These are phyloP conservation scores for Cyclotella kingstonii DNA, from an alignment of 108 stramenopile genomes.

Conservation along the genomic window DNA sequence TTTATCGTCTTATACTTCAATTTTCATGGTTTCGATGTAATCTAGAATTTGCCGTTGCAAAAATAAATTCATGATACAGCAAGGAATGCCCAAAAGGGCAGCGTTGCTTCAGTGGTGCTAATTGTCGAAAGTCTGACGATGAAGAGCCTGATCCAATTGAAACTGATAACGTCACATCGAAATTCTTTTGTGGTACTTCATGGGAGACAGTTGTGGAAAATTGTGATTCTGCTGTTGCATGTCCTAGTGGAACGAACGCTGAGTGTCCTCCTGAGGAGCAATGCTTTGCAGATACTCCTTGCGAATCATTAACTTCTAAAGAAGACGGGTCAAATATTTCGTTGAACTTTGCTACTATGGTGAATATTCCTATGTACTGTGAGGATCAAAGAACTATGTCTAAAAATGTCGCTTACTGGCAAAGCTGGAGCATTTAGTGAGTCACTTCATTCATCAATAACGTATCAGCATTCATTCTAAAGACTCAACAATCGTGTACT, in stretches of 20 bases:
- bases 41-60: not conserved
- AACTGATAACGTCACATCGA: slow-evolving; percentile 23
- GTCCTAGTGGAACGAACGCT: slow-evolving; percentile 39
- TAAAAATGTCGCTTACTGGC: slow-evolving; percentile 47
- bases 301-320: slow-evolving; percentile 3
- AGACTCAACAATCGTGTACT: too few relatives aligned
- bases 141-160: not conserved
- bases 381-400: slow-evolving; percentile 24
- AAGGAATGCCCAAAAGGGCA: slow-evolving; percentile 33
- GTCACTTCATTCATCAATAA: not conserved
- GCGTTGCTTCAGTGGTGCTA: slow-evolving; percentile 38
- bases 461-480: too few relatives aligned
- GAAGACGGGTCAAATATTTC: slow-evolving; percentile 5
- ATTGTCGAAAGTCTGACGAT: slow-evolving; percentile 10
- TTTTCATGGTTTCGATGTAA: not conserved
- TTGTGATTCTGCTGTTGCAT: slow-evolving; percentile 36
- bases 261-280: slow-evolving; percentile 26
- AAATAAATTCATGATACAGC: slow-evolving; percentile 4
- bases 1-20: too few relatives aligned
- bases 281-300: slow-evolving; percentile 44
- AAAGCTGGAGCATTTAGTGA: slow-evolving; percentile 50
- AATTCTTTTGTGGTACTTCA: slow-evolving; percentile 38
- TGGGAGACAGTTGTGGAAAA: slow-evolving; percentile 28
- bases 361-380: slow-evolving; percentile 28
- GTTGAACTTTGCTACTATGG: slow-evolving; percentile 37